Evolutionary conservation across 495 filamentous ascomycete species (phyloP).

Genomic region (Trichoderma parareesei): DNA sequence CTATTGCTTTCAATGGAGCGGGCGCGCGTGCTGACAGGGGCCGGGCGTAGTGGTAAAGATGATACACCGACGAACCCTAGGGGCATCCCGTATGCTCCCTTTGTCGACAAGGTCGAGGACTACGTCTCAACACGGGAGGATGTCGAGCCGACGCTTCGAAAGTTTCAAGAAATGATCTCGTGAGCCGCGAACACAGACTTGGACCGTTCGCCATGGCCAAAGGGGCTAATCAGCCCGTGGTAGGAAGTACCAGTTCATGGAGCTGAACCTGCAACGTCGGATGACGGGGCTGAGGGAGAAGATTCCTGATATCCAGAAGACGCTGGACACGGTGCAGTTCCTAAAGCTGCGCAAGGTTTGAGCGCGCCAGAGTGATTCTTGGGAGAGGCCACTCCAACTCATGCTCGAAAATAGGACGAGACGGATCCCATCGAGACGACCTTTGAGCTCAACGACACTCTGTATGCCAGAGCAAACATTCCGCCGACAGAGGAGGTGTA

Average conservation of each 20-base stretch:
- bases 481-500: constrained; percentile 86
- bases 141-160: constrained; percentile 81
- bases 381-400: not conserved
- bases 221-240: constrained; percentile 3
- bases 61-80: constrained; percentile 70
- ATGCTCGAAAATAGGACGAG: constrained; percentile 24
- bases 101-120: constrained; percentile 93
- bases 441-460: constrained; percentile 93
- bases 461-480: constrained; percentile 81
- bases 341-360: constrained; percentile 58
- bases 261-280: constrained; percentile 79
- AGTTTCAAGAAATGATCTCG: constrained; percentile 99
- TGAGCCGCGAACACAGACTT: constrained; percentile 26
- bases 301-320: constrained; percentile 95
- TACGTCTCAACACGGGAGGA: constrained; percentile 81
- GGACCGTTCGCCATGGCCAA: not conserved
- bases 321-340: constrained; percentile 87
- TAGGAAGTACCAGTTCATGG: constrained; percentile 99
- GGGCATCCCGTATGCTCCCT: constrained; percentile 90
- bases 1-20: not conserved
- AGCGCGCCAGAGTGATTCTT: not conserved
- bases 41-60: constrained; percentile 33
- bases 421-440: constrained; percentile 74
- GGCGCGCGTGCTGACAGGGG: not conserved
- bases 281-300: constrained; percentile 83